A percentile compares a stretch with the other conserved stretches of the same genome.
These are phyloP conservation scores for Lecanicillium sp. DNA, from an alignment of 2,329 filamentous ascomycete species.

Conservation along the genomic window DNA sequence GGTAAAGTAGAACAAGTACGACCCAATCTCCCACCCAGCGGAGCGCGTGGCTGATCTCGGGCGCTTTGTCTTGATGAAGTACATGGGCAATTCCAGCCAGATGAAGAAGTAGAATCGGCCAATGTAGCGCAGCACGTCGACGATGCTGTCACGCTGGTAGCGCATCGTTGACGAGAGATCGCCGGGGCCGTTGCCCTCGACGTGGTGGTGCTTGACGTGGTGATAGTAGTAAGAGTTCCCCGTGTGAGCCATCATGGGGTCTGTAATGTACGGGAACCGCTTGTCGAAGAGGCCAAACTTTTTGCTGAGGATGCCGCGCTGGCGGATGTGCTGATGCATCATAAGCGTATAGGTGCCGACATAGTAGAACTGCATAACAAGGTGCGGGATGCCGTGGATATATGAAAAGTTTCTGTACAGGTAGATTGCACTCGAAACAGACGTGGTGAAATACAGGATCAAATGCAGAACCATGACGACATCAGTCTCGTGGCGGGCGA, in stretches of 20 bases:
- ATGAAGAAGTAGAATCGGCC: conserved; percentile 67
- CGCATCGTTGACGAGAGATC: conserved; percentile 71
- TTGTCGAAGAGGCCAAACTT: conserved; percentile 51
- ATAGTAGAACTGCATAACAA: conserved; percentile 60
- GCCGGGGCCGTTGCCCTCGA: conserved; percentile 72
- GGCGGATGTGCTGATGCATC: conserved; percentile 82
- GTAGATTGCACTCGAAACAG: conserved; percentile 60
- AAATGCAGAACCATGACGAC: conserved; percentile 75
- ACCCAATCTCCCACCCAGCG: conserved; percentile 55
- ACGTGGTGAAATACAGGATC: conserved; percentile 63
- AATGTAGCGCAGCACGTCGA: conserved; percentile 65
- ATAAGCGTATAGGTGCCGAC: conserved; percentile 71
- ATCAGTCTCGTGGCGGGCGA: conserved; percentile 63
- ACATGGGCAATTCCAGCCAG: conserved; percentile 69
- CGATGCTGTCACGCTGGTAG: conserved; percentile 64
- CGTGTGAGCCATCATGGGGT: conserved; percentile 75
- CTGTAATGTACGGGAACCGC: conserved; percentile 65
- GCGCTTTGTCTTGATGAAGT: conserved; percentile 63
- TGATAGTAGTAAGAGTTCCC: conserved; percentile 85
- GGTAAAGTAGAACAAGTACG: conserved; percentile 45
- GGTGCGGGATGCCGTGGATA: conserved; percentile 60
- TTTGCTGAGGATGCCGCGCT: conserved; percentile 59
- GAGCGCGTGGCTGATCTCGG: conserved; percentile 46
- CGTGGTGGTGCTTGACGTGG: conserved; percentile 80
- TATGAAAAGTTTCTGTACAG: conserved; percentile 63